phyloP scores from a whole-genome alignment of 106 monocot species.

The Alisma plantagoaquatica region DNA sequence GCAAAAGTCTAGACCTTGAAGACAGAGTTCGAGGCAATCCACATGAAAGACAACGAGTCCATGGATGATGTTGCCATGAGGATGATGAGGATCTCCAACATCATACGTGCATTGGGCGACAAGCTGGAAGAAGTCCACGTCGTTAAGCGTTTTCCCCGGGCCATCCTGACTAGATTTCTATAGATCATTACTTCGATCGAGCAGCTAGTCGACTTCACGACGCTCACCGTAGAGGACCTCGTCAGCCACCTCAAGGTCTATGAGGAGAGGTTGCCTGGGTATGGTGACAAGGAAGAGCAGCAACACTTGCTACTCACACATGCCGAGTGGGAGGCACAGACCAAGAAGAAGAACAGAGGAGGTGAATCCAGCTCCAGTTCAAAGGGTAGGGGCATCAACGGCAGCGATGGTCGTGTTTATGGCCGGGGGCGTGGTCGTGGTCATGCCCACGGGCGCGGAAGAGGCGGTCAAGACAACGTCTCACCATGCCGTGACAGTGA shows the following conservation, averaged over 20 bases:
- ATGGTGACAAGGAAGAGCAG: background rate
- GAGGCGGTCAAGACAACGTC: no score
- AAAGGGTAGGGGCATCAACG: no score
- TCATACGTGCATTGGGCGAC: background rate
- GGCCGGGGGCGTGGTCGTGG: conserved; percentile 1
- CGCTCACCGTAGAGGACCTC: background rate
- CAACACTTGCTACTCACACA: background rate
- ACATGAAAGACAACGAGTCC: conserved; percentile 1
- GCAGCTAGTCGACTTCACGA: background rate
- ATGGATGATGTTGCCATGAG: background rate
- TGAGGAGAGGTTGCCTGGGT: background rate
- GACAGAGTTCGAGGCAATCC: background rate
- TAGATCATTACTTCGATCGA: background rate
- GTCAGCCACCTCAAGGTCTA: background rate
- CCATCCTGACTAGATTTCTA: background rate
- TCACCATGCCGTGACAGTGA: no score
- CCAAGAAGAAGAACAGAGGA: background rate
- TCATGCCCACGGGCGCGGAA: background rate
- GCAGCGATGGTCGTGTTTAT: background rate
- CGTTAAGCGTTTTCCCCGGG: background rate
- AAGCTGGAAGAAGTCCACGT: background rate
- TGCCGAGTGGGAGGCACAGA: no score
- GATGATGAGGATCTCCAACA: background rate
- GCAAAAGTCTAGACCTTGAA: background rate
- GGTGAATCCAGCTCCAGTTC: background rate